Conservation (phyloP, 805 yeast species). For the Candida insectorum region DNA sequence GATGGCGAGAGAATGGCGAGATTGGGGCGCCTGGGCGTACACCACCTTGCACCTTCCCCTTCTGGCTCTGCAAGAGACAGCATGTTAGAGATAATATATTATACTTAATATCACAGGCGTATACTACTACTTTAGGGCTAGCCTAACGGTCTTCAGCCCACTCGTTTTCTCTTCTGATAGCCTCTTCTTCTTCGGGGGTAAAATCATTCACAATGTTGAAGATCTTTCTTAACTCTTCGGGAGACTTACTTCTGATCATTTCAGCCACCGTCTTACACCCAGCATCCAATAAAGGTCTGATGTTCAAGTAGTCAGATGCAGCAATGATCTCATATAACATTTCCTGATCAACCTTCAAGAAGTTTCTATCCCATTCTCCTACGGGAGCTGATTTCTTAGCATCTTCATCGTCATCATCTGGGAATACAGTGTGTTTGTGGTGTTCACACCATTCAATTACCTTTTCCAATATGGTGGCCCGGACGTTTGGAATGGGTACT, state of each 20-base stretch:
- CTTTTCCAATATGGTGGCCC: conserved; percentile 80
- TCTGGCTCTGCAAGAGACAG: conserved; percentile 1
- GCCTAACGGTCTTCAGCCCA: conserved; percentile 53
- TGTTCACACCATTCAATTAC: conserved; percentile 94
- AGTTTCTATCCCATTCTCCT: conserved; percentile 92
- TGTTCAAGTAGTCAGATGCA: conserved; percentile 74
- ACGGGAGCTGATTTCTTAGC: conserved; percentile 83
- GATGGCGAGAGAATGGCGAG: neutral
- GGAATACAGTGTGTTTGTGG: conserved; percentile 75
- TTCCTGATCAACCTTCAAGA: conserved; percentile 88
- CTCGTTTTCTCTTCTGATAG: conserved; percentile 81
- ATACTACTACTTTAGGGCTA: no score
- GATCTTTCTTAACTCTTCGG: conserved; percentile 75
- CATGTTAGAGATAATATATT: conserved; percentile 2
- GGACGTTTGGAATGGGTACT: conserved; percentile 88
- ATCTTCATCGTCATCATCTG: conserved; percentile 78
- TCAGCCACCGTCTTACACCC: conserved; percentile 81
- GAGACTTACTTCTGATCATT: conserved; percentile 75
- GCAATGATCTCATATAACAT: conserved; percentile 76
- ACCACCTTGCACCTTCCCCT: no score
- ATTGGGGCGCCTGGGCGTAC: no score
- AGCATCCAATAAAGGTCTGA: conserved; percentile 69
- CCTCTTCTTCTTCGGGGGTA: conserved; percentile 85
- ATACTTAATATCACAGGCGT: conserved; percentile 4
- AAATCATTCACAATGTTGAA: conserved; percentile 80